phyloP scores from a whole-genome alignment of 805 yeast species.

The Monosporozyma unispora region DNA sequence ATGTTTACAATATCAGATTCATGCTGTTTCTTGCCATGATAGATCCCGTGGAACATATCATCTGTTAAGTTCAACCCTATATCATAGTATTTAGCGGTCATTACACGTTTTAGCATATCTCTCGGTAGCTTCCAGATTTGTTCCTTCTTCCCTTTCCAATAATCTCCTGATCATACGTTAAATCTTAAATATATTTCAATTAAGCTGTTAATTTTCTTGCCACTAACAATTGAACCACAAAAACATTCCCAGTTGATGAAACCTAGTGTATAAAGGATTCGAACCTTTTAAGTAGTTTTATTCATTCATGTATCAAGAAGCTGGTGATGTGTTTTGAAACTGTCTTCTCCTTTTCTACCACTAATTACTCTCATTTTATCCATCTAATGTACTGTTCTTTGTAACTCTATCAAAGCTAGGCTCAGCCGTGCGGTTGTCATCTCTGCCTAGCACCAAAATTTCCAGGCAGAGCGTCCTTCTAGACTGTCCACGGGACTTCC shows the following conservation, averaged over 20 bases:
- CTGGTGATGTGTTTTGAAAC: too few relatives aligned
- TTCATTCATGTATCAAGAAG: too few relatives aligned
- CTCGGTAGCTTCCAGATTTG: too few relatives aligned
- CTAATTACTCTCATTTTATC: too few relatives aligned
- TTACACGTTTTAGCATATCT: neutral
- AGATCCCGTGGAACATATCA: slow-evolving; percentile 74
- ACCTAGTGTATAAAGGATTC: too few relatives aligned
- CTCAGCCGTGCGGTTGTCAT: neutral
- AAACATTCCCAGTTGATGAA: neutral
- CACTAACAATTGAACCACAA: neutral
- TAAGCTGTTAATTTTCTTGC: neutral
- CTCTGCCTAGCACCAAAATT: neutral
- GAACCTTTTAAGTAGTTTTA: too few relatives aligned
- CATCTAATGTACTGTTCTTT: neutral
- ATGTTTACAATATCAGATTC: slow-evolving; percentile 56
- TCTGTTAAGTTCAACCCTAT: slow-evolving; percentile 79
- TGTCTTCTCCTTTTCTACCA: too few relatives aligned
- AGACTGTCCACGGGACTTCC: neutral
- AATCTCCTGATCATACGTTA: slow-evolving; percentile 3
- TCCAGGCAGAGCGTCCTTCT: neutral
- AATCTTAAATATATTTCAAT: neutral
- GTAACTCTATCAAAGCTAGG: too few relatives aligned
- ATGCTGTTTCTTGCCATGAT: slow-evolving; percentile 64
- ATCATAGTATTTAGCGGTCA: slow-evolving; percentile 28
- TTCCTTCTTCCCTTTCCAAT: neutral